phyloP scores from a whole-genome alignment of 352 stramenopile species.

The Phytophthora chlamydospora region DNA sequence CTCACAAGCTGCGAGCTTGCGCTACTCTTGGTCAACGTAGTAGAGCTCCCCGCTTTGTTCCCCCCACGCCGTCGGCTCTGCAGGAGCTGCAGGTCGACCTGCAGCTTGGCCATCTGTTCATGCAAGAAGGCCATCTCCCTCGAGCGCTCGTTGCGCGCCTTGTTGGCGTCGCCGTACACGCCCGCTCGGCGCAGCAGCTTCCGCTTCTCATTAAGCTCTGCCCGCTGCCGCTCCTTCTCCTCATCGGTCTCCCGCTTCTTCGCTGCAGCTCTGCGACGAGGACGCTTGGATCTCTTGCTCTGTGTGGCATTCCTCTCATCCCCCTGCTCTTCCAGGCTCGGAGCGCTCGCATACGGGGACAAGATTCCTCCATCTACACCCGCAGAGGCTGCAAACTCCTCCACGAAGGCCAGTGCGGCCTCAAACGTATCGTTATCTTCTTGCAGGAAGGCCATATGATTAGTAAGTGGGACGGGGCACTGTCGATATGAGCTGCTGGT shows the following conservation, averaged over 20 bases:
- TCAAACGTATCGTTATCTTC: constrained; percentile 15
- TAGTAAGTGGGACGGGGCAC: neutral
- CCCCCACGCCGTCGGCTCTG: constrained; percentile 2
- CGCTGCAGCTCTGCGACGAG: neutral
- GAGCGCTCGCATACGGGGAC: neutral
- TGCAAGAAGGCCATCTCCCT: constrained; percentile 44
- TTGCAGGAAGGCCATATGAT: constrained; percentile 2
- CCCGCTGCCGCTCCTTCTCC: constrained; percentile 12
- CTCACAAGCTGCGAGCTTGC: constrained; percentile 3
- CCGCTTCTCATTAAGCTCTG: constrained; percentile 22
- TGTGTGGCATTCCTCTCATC: neutral
- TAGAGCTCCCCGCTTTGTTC: neutral
- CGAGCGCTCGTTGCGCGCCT: constrained; percentile 35
- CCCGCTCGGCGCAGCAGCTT: constrained; percentile 20
- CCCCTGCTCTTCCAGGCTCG: neutral
- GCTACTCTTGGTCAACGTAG: neutral
- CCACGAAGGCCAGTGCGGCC: constrained; percentile 13
- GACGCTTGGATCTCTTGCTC: neutral
- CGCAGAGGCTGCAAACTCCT: constrained; percentile 7
- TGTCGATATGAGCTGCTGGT: too few relatives aligned
- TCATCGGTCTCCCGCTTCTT: constrained; percentile 5
- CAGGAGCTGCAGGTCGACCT: constrained; percentile 37
- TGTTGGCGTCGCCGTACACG: constrained; percentile 36
- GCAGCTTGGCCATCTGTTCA: constrained; percentile 36
- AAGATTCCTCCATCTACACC: neutral